Evolutionary conservation across 129 eudicot genomes (phyloP), one percentile per base, ranked within the genome.

Genomic region (Pittosporum tobira): DNA sequence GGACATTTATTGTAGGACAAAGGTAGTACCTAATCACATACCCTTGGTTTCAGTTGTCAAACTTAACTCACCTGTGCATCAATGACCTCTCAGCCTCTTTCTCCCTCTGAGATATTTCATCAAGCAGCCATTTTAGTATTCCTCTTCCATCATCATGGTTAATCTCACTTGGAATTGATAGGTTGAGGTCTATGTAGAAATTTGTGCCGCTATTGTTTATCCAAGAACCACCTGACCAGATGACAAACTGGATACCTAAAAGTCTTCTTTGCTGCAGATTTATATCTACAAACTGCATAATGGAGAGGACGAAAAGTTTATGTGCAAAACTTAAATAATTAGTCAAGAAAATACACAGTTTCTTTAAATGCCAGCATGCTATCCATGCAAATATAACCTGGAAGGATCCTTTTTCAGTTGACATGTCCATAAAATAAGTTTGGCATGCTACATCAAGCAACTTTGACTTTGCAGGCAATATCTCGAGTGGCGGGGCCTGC

Each of bases 41-140:
- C 1, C 2, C 26, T 20, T 27, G 26, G 19, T 27, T 53, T 26
- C 16, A 13, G 24, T 56, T 56, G 24, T 24, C 43, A 29, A 22
- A 31, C 61, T 13, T 3, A 26, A 59, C 30, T 70, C 55, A 77
- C 83, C 76, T 73, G 59, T 77, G 56, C 69, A 57, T 69, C 40
- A 61, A 64, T 69, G 67, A 48, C 66, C 46, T 65, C 64, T 68
- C 79, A 69, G 65, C 66, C 49, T 68, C 73, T 62, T 51, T 62
- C 59, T 59, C 69, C 40, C 69, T 22, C 27, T 48, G 48, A 52
- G 64, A 61, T 48, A 61, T 77, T 48, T 69, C 79, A 64, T 77
- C 67, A 19, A 77, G 75, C 44, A 77, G 70, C 65, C 83, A 73
- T 64, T 72, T 73, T 46, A 14, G 34, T 53, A 48, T 64, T 48